Conservation (phyloP, 164 flowering plant genomes). For the Aristolochia fimbriata region DNA sequence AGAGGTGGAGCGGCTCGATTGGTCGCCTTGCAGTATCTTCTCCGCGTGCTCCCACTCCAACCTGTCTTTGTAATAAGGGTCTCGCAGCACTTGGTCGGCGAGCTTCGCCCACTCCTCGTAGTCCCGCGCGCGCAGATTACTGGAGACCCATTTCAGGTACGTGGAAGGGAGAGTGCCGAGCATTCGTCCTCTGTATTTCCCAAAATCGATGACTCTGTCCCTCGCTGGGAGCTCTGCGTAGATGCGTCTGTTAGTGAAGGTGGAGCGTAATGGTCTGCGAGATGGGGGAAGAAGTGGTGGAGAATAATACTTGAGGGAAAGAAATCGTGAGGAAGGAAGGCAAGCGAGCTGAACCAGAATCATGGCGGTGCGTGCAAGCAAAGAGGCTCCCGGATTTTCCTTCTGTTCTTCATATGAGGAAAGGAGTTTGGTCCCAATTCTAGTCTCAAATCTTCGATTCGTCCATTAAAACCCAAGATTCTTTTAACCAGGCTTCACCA, state of each 20-base stretch:
- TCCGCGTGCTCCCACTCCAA: conserved; percentile 75
- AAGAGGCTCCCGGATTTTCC: no score
- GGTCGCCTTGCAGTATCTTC: conserved; percentile 31
- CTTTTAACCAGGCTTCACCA: no score
- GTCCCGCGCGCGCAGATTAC: conserved; percentile 52
- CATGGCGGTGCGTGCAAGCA: no score
- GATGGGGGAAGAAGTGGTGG: not conserved
- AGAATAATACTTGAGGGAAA: not conserved
- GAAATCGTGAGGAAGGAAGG: not conserved
- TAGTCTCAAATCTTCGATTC: no score
- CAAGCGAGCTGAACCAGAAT: not conserved
- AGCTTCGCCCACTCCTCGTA: conserved; percentile 54
- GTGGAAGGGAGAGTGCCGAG: conserved; percentile 71
- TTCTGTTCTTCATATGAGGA: no score
- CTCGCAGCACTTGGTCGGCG: conserved; percentile 69
- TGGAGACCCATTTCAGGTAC: conserved; percentile 79
- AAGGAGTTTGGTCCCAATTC: no score
- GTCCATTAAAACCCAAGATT: no score
- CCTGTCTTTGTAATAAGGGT: conserved; percentile 68
- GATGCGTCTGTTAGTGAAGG: conserved; percentile 4
- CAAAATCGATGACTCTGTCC: conserved; percentile 64
- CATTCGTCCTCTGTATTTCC: conserved; percentile 67
- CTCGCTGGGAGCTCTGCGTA: conserved; percentile 29
- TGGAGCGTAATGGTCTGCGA: conserved; percentile 1
- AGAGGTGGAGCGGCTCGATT: not conserved